Base-by-base conservation (phyloP, 768 basidiomycete species). In the Cantharellus anzutake region DNA sequence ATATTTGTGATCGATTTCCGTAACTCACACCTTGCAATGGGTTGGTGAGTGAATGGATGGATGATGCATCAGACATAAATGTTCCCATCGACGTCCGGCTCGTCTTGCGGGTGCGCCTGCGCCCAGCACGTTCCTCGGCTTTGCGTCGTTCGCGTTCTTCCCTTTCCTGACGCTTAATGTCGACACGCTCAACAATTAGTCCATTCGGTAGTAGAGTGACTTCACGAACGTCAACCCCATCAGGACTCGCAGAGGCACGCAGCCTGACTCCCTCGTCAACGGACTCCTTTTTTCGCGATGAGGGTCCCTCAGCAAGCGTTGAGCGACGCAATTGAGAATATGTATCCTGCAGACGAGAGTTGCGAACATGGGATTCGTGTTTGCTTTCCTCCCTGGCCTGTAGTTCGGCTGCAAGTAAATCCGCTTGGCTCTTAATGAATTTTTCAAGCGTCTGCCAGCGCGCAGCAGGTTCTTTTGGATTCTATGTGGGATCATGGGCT, bases 171-270 rank as follows among this genome's bases (percentile, higher is more conserved):
- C 61, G 58, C 53, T 82, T 79, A 20, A 92, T 79, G 68, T 92
- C 80, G 42, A 92, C 84, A 62, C 86, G 84, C 65, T 93, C 90
- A 4, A 91, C 83, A 58, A 90, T 86, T 76, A 92, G 81, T 2
- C 88, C 88, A 63, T 87, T 91, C 69, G 90, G 84, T 29, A 93
- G 77, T 5, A 92, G 73, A 0, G 87, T 86, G 11, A 87, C 76
- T 59, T 90, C 84, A 41, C 84, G 78, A 41, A 41, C 5, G 52
- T 11, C 35, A 55, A 37, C 11, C 11, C 38, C 52, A 55, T 55
- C 52, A 7, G 11, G 7, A 55, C 7, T 37, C 7, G 52, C 38
- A 7, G 52, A 55, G 42, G 59, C 61, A 20, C 41, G 38, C 40
- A 58, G 41, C 58, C 57, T 56, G 40, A 42, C 41, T 37, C 52